Conservation (phyloP, 1,284 basidiomycete genomes). For the Phaffia rhodozyma region DNA sequence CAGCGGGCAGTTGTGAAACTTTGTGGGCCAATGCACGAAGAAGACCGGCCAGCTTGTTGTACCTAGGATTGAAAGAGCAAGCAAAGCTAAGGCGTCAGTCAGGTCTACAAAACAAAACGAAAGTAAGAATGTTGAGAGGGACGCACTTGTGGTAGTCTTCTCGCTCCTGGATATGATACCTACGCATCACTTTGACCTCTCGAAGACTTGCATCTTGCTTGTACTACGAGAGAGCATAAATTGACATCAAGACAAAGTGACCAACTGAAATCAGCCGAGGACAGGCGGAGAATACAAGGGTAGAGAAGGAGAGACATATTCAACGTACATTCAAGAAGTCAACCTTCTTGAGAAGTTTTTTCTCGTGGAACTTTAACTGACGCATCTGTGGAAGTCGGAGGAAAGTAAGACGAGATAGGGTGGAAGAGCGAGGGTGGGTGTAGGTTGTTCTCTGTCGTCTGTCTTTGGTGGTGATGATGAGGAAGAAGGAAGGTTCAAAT, state of each 20-base stretch:
- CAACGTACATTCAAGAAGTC: conserved; percentile 71
- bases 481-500: no score
- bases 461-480: no score
- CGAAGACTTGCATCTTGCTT: conserved; percentile 86
- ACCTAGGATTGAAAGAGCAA: conserved; percentile 41
- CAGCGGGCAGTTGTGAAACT: conserved; percentile 71
- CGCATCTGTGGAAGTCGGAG: conserved; percentile 42
- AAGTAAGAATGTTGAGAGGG: conserved; percentile 2
- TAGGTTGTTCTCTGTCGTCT: no score
- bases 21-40: conserved; percentile 77
- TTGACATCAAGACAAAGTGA: conserved; percentile 26
- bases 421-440: no score
- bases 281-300: background rate
- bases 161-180: conserved; percentile 87
- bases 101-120: conserved; percentile 13
- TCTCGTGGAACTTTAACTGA: conserved; percentile 86
- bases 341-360: conserved; percentile 87
- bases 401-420: no score
- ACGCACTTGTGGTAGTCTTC: conserved; percentile 89
- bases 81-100: background rate
- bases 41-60: conserved; percentile 89
- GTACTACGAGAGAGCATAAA: conserved; percentile 52
- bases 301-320: background rate
- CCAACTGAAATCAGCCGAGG: conserved; percentile 4
- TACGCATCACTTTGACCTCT: conserved; percentile 87